These are phyloP conservation scores for Skeletonema grethae DNA, from an alignment of 108 stramenopile genomes.

Conservation along the genomic window DNA sequence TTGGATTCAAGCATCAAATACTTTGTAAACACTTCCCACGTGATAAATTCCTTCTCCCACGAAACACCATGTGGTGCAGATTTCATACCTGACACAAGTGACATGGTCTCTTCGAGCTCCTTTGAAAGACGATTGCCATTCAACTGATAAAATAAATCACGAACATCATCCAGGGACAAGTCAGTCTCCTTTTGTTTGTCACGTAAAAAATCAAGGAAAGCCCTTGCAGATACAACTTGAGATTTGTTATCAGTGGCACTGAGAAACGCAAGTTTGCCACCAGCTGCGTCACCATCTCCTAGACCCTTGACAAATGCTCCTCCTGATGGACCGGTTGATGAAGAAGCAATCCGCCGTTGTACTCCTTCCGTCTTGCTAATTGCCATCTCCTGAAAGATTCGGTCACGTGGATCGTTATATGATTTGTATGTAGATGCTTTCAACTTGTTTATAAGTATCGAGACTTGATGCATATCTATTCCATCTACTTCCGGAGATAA, in stretches of 20 bases:
- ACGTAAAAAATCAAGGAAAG: constrained; percentile 53
- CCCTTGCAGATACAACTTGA: neutral
- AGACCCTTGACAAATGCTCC: constrained; percentile 12
- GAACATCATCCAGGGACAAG: constrained; percentile 55
- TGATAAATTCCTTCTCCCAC: constrained; percentile 60
- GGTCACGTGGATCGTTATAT: constrained; percentile 22
- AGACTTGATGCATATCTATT: constrained; percentile 27
- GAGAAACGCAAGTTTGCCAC: constrained; percentile 68
- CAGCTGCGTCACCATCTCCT: constrained; percentile 22
- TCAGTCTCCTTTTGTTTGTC: constrained; percentile 56
- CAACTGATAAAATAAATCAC: constrained; percentile 56
- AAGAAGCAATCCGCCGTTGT: constrained; percentile 50
- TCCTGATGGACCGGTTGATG: constrained; percentile 30
- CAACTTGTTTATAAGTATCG: constrained; percentile 28
- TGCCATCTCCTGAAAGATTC: constrained; percentile 28
- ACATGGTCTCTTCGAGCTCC: constrained; percentile 12
- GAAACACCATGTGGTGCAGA: constrained; percentile 19
- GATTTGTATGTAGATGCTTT: constrained; percentile 8
- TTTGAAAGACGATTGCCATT: constrained; percentile 53
- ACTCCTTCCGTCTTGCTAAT: constrained; percentile 13
- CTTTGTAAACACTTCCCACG: constrained; percentile 64
- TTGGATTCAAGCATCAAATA: constrained; percentile 58
- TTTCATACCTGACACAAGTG: constrained; percentile 10
- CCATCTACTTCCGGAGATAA: constrained; percentile 24
- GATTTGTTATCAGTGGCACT: neutral